These are phyloP conservation scores for Metroxylon sagu DNA, from an alignment of 176 grass and related monocot species.

Conservation along the genomic window DNA sequence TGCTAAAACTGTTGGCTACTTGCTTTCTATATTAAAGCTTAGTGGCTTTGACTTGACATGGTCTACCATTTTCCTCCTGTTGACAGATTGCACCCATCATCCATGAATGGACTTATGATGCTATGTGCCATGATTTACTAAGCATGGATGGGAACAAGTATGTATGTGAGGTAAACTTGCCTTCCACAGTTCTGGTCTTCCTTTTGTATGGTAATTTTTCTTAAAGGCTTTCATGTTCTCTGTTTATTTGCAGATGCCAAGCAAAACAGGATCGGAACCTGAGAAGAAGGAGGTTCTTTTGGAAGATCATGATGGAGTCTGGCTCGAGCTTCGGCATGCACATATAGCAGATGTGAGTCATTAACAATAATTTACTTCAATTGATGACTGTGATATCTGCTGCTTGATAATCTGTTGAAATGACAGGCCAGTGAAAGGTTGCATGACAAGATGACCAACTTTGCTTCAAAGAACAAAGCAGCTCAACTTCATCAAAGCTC, in stretches of 20 bases:
- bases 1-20: too few relatives aligned
- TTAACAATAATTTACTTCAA: neutral
- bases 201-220: slow-evolving; percentile 4
- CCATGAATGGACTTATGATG: slow-evolving; percentile 99
- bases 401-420: slow-evolving; percentile 26
- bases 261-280: slow-evolving; percentile 34
- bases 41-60: neutral
- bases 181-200: slow-evolving; percentile 12
- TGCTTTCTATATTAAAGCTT: neutral
- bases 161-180: slow-evolving; percentile 47
- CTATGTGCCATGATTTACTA: slow-evolving; percentile 91
- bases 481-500: slow-evolving; percentile 65
- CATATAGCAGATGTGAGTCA: slow-evolving; percentile 95
- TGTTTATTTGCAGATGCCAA: slow-evolving; percentile 57
- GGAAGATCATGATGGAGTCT: slow-evolving; percentile 91
- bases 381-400: neutral
- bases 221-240: neutral
- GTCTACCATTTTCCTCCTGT: slow-evolving; percentile 4
- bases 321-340: slow-evolving; percentile 83
- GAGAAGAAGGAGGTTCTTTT: slow-evolving; percentile 82
- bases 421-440: slow-evolving; percentile 86
- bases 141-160: slow-evolving; percentile 94
- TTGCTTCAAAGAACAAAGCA: slow-evolving; percentile 89
- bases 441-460: slow-evolving; percentile 80
- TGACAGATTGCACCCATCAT: slow-evolving; percentile 88